Conservation (phyloP, 805 yeast species). For the Candida cerambycidarum region DNA sequence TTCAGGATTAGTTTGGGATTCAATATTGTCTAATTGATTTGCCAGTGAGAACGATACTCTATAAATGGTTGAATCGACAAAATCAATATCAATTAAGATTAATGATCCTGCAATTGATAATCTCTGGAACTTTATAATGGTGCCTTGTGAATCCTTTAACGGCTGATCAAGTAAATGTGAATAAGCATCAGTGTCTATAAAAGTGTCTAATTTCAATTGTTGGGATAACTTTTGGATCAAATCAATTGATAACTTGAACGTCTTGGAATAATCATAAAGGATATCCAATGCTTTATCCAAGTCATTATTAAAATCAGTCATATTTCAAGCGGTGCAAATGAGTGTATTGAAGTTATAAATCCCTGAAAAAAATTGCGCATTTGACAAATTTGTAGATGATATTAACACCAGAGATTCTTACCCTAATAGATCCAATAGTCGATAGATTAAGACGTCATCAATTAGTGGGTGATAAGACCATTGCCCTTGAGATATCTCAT, state of each 20-base stretch:
- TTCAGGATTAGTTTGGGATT: not conserved
- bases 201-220: constrained; percentile 41
- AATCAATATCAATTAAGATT: constrained; percentile 41
- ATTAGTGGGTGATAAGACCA: constrained; percentile 72
- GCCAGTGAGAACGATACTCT: constrained; percentile 39
- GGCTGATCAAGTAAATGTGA: constrained; percentile 22
- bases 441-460: constrained; percentile 77
- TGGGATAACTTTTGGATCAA: constrained; percentile 40
- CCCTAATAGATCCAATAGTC: constrained; percentile 39
- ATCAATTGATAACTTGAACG: constrained; percentile 35
- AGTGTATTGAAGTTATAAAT: too few species aligned
- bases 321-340: too few species aligned
- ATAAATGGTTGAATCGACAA: constrained; percentile 25
- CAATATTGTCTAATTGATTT: constrained; percentile 18
- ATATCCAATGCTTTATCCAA: constrained; percentile 22
- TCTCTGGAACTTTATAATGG: constrained; percentile 22
- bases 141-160: constrained; percentile 13
- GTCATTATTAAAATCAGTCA: constrained; percentile 21
- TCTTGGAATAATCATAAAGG: constrained; percentile 32
- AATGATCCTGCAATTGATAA: constrained; percentile 43
- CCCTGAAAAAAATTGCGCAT: constrained; percentile 4
- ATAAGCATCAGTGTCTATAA: constrained; percentile 37
- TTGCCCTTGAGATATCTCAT: constrained; percentile 87
- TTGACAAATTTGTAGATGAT: not conserved
- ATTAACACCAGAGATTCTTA: constrained; percentile 25